phyloP scores from a whole-genome alignment of 106 monocot species.

The Dendrobium chrysotoxum region DNA sequence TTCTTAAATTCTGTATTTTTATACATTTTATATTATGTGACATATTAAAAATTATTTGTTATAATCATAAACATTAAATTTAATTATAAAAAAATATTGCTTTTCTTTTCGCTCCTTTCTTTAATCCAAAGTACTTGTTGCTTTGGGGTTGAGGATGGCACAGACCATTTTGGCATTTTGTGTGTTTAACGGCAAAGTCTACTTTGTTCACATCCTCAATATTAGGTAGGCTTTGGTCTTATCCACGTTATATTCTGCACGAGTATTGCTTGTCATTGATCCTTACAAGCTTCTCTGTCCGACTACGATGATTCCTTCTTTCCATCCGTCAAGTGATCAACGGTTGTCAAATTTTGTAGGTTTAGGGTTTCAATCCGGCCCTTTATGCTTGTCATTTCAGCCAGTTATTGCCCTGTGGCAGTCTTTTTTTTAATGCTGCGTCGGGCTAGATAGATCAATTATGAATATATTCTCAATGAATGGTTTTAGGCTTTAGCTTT shows the following conservation, averaged over 20 bases:
- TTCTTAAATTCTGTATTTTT: slow-evolving; percentile 32
- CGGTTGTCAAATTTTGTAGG: neutral
- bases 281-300: too few species aligned
- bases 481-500: too few species aligned
- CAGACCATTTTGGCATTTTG: neutral
- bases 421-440: too few species aligned
- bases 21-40: neutral
- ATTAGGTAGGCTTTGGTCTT: neutral
- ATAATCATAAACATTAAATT: too few species aligned
- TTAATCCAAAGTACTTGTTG: slow-evolving; percentile 32
- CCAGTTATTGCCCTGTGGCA: too few species aligned
- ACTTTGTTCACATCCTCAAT: neutral
- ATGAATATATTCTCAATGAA: too few species aligned
- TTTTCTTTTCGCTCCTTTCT: slow-evolving; percentile 1
- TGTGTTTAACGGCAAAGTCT: neutral
- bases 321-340: neutral
- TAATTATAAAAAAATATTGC: slow-evolving; percentile 4
- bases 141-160: neutral
- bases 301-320: neutral
- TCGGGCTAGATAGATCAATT: too few species aligned
- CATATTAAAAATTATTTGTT: neutral
- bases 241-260: neutral
- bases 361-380: neutral
- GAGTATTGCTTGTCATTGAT: too few species aligned
- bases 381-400: too few species aligned